Base-by-base conservation (phyloP, 23 red algal genomes). In the Cyanidiococcus yangmingshanensis region DNA sequence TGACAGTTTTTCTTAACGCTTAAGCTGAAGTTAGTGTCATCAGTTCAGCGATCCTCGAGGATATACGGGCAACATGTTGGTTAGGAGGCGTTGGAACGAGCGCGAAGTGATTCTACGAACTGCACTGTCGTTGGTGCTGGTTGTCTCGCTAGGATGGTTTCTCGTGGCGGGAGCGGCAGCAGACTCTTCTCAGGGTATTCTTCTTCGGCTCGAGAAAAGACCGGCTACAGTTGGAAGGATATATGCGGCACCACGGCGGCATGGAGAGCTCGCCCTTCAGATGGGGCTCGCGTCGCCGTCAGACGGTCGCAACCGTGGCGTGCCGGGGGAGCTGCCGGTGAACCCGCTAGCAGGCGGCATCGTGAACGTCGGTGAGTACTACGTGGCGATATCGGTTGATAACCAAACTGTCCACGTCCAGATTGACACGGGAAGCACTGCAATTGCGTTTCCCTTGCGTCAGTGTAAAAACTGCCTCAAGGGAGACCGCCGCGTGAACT, bases 361-460 rank as follows among this genome's bases (percentile, higher is more conserved):
- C 18, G 82, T 86, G 39, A 76, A 80, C 0, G 75, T 95, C 41
- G 90, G 90, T 7, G 90, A 95, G 68, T 95, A 95, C 74, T 95
- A 89, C 59, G 38, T 95, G 36, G 76, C 68, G 1, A 41, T 95
- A 37, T 29, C 82, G 12, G 82, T 95, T 26, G 90, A 81, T 59
- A 75, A 68, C 15, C 86, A 82, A 41, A 76, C 86, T 2, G 82
- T 95, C 18, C 87, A 87, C 80, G 91, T 95, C 12, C 91, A 95
- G 79, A 63, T 95, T 39, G 91, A 95, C 68, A 95, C 91, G 2
- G 91, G 91, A 1, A 79, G 74, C n/a, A 89, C 91, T 0, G 85
- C 86, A 1, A 77, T 95, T 17, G 91, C 91, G 26, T 79, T 95
- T 1, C 91, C 91, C 0, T 67, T 87, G 2, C 2, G 39, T 24